Base-by-base conservation (phyloP, 129 eudicot species). In the Flaveria linearis region DNA sequence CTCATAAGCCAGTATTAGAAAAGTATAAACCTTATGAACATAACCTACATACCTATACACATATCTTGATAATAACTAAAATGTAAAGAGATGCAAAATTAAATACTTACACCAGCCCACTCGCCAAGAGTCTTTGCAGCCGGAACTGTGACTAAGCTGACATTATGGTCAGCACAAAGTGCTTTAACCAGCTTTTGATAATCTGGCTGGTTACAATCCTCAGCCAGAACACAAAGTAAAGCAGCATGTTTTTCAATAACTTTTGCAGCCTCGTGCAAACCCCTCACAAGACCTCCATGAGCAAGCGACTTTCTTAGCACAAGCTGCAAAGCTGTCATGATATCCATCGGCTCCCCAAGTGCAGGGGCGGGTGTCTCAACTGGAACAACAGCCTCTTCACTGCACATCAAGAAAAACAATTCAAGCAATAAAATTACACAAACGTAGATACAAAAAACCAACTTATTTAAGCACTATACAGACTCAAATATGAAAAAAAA, bases 231-330 rank as follows among this genome's bases (percentile, higher is more conserved):
- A 73, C 97, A 91, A 1, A 91, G 86, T 68, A 86, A 89, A 65
- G 97, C 93, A 60, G 93, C 89, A 66, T 91, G 97, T 88, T 88
- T 88, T 73, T 88, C 97, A 22, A 91, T 86, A 15, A 82, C 88
- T 84, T 91, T 91, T 20, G 93, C 97, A 69, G 88, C 97, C 64
- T 86, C 97, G 33, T 91, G 93, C 47, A 91, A 91, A 5, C 97
- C 97, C 43, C 91, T 83, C 23, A 71, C 78, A 15, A 91, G 91
- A n/a, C 97, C 97, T 39, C 91, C 87, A 77, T 88, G 88, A 26
- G 93, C 97, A 63, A 82, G 73, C 15, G 97, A 86, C 82, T 91
- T 91, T 76, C 85, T 88, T 75, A 91, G 75, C 67, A 91, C 97
- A 17, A 86, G 86, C 73, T 91, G 93, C 84, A 91, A 80, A 1